These are phyloP conservation scores for Rhodotorula mucilaginosa DNA, from an alignment of 1,284 basidiomycete genomes.

Conservation along the genomic window DNA sequence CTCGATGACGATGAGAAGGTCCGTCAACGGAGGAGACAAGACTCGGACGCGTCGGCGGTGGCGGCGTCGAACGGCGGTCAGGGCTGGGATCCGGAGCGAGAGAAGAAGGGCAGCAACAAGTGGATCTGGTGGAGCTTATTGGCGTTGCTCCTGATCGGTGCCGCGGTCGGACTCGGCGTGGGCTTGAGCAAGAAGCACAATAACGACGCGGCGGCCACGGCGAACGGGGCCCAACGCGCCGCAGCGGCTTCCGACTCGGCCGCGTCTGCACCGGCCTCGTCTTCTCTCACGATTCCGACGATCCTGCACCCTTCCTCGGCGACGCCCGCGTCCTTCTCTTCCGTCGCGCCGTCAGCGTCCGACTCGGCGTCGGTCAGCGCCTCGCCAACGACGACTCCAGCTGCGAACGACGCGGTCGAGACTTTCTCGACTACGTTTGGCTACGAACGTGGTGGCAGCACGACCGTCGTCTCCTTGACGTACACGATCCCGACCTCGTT, in stretches of 20 bases:
- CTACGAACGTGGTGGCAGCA: conserved; percentile 11
- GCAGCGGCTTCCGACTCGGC: background rate
- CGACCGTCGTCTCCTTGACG: conserved; percentile 26
- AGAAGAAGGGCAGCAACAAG: conserved; percentile 17
- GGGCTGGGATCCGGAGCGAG: conserved; percentile 11
- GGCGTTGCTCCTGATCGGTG: conserved; percentile 19
- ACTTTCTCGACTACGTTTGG: conserved; percentile 28
- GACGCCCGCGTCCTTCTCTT: background rate
- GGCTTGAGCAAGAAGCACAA: conserved; percentile 18
- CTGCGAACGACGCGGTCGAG: background rate
- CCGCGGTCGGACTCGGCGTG: conserved; percentile 27
- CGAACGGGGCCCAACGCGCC: background rate
- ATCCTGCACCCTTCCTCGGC: background rate
- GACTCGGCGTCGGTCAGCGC: background rate
- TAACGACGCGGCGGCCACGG: background rate
- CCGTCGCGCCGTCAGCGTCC: background rate
- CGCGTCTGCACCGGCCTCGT: background rate
- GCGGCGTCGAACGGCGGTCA: background rate
- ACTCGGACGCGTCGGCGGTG: background rate
- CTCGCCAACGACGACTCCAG: background rate
- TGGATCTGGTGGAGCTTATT: conserved; percentile 10
- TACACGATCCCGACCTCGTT: conserved; percentile 34
- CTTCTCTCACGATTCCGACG: background rate
- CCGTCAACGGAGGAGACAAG: background rate
- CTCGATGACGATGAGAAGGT: conserved; percentile 27